Percentiles rank a stretch among this genome's conserved stretches.
phyloP scores from a whole-genome alignment of 2,329 filamentous ascomycete genomes.

The Xenosphaeropsis pyriputrescens region DNA sequence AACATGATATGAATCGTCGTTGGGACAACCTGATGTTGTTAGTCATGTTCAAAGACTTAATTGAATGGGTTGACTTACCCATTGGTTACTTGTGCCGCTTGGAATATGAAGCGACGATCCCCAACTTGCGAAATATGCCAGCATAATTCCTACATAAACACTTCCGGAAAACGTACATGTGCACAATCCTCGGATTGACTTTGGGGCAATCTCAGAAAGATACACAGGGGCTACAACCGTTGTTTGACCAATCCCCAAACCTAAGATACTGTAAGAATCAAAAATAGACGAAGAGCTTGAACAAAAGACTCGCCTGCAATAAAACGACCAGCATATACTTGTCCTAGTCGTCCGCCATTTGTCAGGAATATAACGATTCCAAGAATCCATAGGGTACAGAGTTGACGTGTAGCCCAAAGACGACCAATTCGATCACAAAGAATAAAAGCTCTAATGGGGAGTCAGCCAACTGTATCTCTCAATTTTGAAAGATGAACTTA shows the following conservation, averaged over 20 bases:
- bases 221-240: conserved; percentile 57
- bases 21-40: conserved; percentile 41
- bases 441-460: conserved; percentile 27
- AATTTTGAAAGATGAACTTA: conserved; percentile 12
- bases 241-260: conserved; percentile 44
- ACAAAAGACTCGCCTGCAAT: conserved; percentile 31
- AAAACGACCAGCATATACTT: conserved; percentile 51
- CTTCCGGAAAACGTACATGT: conserved; percentile 56
- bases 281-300: conserved; percentile 14
- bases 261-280: neutral
- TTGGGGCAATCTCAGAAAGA: conserved; percentile 57
- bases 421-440: conserved; percentile 46
- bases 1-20: conserved; percentile 69
- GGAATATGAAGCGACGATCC: conserved; percentile 35
- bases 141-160: conserved; percentile 65
- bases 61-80: conserved; percentile 18
- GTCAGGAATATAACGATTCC: conserved; percentile 44
- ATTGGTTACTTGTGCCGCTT: conserved; percentile 29
- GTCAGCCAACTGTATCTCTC: too few relatives aligned
- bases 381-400: conserved; percentile 40
- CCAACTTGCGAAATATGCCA: conserved; percentile 66
- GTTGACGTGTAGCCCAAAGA: conserved; percentile 43
- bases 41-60: neutral
- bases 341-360: conserved; percentile 35
- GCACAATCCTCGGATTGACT: conserved; percentile 56